Base-by-base conservation (phyloP, 2,329 filamentous ascomycete species). In the Myrmaecium sp. region DNA sequence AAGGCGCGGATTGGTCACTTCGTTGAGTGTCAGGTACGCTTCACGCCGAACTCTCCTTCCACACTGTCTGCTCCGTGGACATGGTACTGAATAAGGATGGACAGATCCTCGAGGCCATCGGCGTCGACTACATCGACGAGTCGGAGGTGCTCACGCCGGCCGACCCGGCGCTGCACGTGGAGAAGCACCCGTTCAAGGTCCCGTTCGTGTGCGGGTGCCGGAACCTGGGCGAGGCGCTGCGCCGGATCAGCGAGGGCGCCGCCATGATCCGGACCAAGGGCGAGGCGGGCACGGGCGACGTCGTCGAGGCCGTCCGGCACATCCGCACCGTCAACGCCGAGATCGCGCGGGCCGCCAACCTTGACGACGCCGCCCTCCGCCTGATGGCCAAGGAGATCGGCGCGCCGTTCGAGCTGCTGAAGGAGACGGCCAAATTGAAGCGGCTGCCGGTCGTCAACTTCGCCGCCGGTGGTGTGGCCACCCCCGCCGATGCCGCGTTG, bases 181-280 rank as follows among this genome's bases (percentile, higher is more conserved):
- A 84, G 54, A 98, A 98, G 66, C 63, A 69, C 52, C 55, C 55
- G 36, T 95, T 80, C 64, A 69, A 66, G 46, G 74, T 76, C 12
- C 89, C 89, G 27, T 98, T 95, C 48, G 89, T 98, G 31, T 95
- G 89, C 55, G 89, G 89, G 29, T 95, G 89, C 66, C 69, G 86
- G 35, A 84, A 92, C 62, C 64, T 95, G 8, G 83, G 83, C 34
- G 89, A 98, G 62, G 89, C 89, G 10, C 69, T 98, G 30, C 69
- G 89, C 35, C 69, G 89, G 35, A 83, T 98, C 46, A 69, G 72
- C 35, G 89, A 95, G 60, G 89, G 89, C 36, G 89, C 89, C 6
- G 86, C 86, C 45, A 95, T 98, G 86, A 94, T 98, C 58, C 75
- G 89, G 43, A 98, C 89, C 37, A 98, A 95, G 65, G 89, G 89